Base-by-base conservation (phyloP, 495 filamentous ascomycete genomes). In the Amniculicola lignicola region DNA sequence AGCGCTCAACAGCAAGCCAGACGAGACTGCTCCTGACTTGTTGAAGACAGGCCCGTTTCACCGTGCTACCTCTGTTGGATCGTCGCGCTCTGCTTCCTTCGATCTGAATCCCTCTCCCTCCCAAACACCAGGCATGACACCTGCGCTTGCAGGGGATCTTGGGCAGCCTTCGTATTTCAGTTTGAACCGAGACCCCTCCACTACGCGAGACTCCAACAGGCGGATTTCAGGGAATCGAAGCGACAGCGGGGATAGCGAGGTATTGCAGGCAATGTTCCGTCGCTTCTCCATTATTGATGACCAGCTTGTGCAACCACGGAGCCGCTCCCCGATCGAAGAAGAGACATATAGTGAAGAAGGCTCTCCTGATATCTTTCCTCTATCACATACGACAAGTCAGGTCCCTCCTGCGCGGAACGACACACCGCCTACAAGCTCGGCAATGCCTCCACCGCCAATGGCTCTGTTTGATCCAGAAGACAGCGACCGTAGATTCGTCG, bases 401-500 rank as follows among this genome's bases (percentile, higher is more conserved):
- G 49, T 59, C 15, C 59, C 42, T 35, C n/a, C 24, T 40, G 56
- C 64, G 14, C 58, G 54, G 22, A 71, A 69, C 54, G 73, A 69
- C 52, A 84, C 81, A 0, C 88, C 90, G 19, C 84, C 90, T 10
- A 83, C 83, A 54, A 78, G 85, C 2, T 56, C 61, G 18, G 77
- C 74, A 41, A 96, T 97, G 90, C 82, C 89, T 61, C 93, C 93
- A 16, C 93, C 92, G 35, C 85, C 90, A 28, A 93, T 96, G 89
- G 89, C 93, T 16, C 79, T 98, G 10, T 97, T 96, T 66, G 92
- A 97, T 65, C 93, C 93, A 0, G 87, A 94, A 64, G 93, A 98
- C 63, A 90, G 83, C 54, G 92, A 89, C 66, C 84, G 94, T 43
- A 84, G 88, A 31, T 98, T 98, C 67, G 93, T 98, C 15, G 93